Conservation (phyloP, 331 rosid species). For the Malus hybrid region DNA sequence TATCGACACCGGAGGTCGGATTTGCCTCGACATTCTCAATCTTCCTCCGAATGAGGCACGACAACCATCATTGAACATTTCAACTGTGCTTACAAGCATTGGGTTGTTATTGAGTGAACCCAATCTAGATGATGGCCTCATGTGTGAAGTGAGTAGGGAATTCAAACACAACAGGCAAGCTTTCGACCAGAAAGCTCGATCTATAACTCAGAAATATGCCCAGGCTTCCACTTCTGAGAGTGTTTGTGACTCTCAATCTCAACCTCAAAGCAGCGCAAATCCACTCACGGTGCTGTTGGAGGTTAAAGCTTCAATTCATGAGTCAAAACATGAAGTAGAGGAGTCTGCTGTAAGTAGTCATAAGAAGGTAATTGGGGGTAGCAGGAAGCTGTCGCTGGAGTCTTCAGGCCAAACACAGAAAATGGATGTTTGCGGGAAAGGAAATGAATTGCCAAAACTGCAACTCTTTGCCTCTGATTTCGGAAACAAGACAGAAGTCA, state of each 20-base stretch:
- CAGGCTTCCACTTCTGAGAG: conserved; percentile 11
- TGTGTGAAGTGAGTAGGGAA: conserved; percentile 38
- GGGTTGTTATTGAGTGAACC: conserved; percentile 36
- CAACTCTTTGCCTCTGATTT: background rate
- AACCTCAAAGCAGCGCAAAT: background rate
- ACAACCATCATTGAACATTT: conserved; percentile 39
- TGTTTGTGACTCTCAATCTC: conserved; percentile 1
- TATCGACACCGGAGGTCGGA: conserved; percentile 39
- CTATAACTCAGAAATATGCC: conserved; percentile 33
- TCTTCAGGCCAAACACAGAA: background rate
- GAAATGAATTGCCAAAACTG: background rate
- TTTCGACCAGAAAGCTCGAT: conserved; percentile 33
- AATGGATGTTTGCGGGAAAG: background rate
- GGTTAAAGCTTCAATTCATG: too few species aligned
- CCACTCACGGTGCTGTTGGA: background rate
- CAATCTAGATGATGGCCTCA: conserved; percentile 40
- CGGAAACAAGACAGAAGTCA: conserved; percentile 3
- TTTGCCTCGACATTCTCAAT: conserved; percentile 39
- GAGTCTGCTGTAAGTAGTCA: too few species aligned
- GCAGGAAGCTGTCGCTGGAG: conserved; percentile 18
- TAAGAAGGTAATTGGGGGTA: background rate
- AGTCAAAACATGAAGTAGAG: too few species aligned
- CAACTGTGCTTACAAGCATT: conserved; percentile 29
- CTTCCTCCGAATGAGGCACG: conserved; percentile 37
- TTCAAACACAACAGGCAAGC: conserved; percentile 33